phyloP scores from a whole-genome alignment of 345 rosid genomes.

The Turnera subulata region DNA sequence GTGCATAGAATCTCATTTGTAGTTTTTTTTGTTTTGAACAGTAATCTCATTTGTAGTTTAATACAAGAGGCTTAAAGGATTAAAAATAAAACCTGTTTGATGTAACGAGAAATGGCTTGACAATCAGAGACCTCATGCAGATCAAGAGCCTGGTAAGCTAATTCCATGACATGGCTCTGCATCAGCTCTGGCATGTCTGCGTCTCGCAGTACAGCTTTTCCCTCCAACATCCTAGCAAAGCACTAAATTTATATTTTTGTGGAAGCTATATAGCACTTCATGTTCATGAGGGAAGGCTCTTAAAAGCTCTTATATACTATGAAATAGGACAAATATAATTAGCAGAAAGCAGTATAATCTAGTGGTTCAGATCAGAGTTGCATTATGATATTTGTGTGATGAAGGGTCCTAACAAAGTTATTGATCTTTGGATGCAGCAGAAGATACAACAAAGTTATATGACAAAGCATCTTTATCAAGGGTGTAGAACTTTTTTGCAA shows the following conservation, averaged over 20 bases:
- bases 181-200: constrained; percentile 45
- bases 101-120: constrained; percentile 44
- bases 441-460: no score
- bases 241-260: background rate
- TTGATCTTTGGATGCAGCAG: constrained; percentile 1
- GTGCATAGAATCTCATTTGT: no score
- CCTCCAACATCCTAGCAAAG: constrained; percentile 38
- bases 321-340: background rate
- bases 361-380: constrained; percentile 7
- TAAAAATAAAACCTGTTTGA: constrained; percentile 39
- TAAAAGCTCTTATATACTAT: background rate
- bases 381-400: constrained; percentile 12
- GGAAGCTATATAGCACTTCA: background rate
- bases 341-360: constrained; percentile 1
- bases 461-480: no score
- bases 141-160: constrained; percentile 52
- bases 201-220: constrained; percentile 40
- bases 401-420: background rate
- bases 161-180: constrained; percentile 43
- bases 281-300: background rate
- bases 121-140: constrained; percentile 46
- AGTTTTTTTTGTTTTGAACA: no score
- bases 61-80: background rate
- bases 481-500: no score
- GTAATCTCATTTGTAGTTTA: background rate